phyloP scores from a whole-genome alignment of 345 rosid species.

The Combretum micranthum region DNA sequence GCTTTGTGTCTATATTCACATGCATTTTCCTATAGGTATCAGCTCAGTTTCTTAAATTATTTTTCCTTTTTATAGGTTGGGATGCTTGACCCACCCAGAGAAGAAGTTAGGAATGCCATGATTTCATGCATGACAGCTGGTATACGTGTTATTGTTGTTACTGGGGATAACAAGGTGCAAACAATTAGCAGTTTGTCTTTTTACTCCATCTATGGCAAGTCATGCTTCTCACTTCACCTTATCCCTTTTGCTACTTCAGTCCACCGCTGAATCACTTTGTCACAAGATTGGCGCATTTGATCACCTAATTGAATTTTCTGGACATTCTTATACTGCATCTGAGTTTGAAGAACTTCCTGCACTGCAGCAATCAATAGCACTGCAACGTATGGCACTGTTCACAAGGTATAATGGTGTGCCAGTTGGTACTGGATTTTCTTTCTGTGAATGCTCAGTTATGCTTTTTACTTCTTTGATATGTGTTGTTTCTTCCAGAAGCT shows the following conservation, averaged over 20 bases:
- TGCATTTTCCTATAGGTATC: not conserved
- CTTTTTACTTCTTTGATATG: no score
- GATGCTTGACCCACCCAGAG: conserved; percentile 98
- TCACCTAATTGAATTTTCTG: conserved; percentile 66
- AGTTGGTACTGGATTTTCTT: not conserved
- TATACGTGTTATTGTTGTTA: conserved; percentile 97
- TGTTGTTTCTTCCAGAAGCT: not conserved
- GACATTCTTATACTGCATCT: conserved; percentile 88
- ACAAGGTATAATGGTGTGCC: conserved; percentile 44
- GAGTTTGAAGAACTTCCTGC: conserved; percentile 96
- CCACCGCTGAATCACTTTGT: conserved; percentile 96
- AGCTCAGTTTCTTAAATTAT: not conserved
- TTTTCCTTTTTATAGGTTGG: conserved; percentile 57
- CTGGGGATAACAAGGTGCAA: conserved; percentile 97
- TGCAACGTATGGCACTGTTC: conserved; percentile 88
- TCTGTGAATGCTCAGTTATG: not conserved
- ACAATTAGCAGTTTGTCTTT: conserved; percentile 5
- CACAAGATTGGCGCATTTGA: conserved; percentile 96
- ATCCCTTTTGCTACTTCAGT: conserved; percentile 40
- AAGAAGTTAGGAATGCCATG: conserved; percentile 96
- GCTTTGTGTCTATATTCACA: not conserved
- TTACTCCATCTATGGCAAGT: not conserved
- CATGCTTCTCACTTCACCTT: conserved; percentile 15
- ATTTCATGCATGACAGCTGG: conserved; percentile 98
- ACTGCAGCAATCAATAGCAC: conserved; percentile 71